Conservation (phyloP, 306 rosid genomes). For the Alnus glutinosa region DNA sequence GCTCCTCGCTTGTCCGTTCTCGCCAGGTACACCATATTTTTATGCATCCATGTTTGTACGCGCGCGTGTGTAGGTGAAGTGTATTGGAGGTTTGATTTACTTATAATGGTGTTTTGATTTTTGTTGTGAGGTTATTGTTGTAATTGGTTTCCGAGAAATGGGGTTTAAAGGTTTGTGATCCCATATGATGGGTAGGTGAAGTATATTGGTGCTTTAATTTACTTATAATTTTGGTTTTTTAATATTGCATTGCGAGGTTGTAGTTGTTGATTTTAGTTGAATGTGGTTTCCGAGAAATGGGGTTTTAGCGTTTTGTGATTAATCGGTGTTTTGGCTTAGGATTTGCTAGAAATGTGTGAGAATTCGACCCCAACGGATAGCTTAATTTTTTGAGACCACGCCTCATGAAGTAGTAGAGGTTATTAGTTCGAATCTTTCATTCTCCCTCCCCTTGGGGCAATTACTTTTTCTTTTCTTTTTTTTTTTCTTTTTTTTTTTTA, state of each 20-base stretch:
- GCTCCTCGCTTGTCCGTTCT: conserved; percentile 90
- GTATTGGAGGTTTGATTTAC: neutral
- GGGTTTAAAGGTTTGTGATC: no score
- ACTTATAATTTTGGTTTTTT: neutral
- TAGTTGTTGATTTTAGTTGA: neutral
- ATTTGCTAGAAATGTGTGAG: neutral
- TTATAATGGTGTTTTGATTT: neutral
- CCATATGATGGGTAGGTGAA: neutral
- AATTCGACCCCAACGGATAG: neutral
- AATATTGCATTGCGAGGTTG: neutral
- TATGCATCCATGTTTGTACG: neutral
- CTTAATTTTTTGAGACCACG: no score
- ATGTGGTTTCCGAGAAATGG: neutral
- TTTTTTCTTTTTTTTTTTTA: no score
- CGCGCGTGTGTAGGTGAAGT: neutral
- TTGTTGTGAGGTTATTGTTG: no score
- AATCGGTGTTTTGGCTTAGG: neutral
- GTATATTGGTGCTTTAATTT: neutral
- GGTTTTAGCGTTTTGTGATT: neutral
- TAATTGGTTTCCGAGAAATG: no score
- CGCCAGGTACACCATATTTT: conserved; percentile 54
- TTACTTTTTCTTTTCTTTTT: no score
- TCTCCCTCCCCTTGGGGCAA: no score
- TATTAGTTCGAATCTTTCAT: no score
- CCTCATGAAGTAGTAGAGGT: no score